A percentile compares a stretch with the other conserved stretches of the same genome.
Conservation (phyloP, 2,329 filamentous ascomycete genomes). For the Colletotrichum filicis region DNA sequence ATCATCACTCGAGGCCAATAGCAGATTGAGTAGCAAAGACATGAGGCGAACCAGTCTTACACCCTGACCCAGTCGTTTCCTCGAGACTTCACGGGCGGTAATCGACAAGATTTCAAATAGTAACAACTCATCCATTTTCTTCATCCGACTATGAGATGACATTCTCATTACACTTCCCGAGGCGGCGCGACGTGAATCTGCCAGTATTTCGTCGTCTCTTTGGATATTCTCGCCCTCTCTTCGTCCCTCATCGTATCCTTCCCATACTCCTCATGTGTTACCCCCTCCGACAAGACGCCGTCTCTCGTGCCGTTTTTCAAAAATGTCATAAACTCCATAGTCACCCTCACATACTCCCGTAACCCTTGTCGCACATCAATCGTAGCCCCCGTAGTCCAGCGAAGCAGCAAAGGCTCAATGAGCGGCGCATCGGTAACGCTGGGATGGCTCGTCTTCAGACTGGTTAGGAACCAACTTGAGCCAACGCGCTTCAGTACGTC, state of each 20-base stretch:
- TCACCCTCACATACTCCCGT: slow-evolving; percentile 68
- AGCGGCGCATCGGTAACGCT: slow-evolving; percentile 75
- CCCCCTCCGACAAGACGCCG: slow-evolving; percentile 61
- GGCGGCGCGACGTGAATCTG: slow-evolving; percentile 50
- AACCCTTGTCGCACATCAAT: slow-evolving; percentile 68
- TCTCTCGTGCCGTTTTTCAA: slow-evolving; percentile 51
- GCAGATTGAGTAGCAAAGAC: not conserved
- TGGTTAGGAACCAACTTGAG: slow-evolving; percentile 65
- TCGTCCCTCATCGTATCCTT: slow-evolving; percentile 51
- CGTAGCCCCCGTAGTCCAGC: slow-evolving; percentile 69
- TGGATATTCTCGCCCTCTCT: slow-evolving; percentile 44
- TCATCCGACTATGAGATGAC: not conserved
- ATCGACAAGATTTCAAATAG: not conserved
- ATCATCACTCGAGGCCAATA: not conserved
- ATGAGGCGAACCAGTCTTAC: not conserved
- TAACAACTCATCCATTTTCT: not conserved
- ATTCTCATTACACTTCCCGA: not conserved
- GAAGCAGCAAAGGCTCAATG: slow-evolving; percentile 69
- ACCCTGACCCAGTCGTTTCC: not conserved
- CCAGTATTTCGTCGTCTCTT: slow-evolving; percentile 51
- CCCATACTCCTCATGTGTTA: slow-evolving; percentile 53
- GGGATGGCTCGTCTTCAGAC: slow-evolving; percentile 67
- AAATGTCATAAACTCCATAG: slow-evolving; percentile 67
- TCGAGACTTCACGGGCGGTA: not conserved
- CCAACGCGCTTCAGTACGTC: slow-evolving; percentile 54